Conservation (phyloP, 2,329 filamentous ascomycete species). For the Beauveria australis region DNA sequence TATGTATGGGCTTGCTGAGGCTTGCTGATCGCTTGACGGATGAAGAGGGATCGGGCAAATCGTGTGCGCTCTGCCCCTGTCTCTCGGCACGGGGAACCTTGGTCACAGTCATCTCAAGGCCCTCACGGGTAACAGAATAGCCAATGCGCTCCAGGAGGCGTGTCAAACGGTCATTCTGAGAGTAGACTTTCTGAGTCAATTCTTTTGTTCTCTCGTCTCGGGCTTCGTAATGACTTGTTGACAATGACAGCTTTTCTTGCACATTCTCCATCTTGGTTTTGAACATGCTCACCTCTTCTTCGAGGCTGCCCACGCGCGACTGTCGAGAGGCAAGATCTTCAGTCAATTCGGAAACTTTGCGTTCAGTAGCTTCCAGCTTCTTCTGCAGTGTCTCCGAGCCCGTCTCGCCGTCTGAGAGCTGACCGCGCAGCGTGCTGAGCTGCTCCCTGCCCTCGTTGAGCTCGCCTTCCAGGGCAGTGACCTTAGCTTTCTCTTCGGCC, state of each 20-base stretch:
- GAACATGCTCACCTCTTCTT: conserved; percentile 64
- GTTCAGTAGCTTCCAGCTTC: conserved; percentile 67
- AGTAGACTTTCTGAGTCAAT: conserved; percentile 72
- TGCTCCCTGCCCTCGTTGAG: conserved; percentile 59
- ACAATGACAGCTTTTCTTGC: conserved; percentile 41
- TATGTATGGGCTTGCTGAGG: conserved; percentile 46
- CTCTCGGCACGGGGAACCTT: conserved; percentile 57
- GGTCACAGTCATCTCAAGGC: conserved; percentile 65
- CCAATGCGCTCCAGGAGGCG: conserved; percentile 80
- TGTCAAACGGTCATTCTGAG: conserved; percentile 75
- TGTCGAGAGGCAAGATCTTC: conserved; percentile 67
- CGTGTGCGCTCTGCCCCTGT: conserved; percentile 43
- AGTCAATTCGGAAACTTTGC: conserved; percentile 56
- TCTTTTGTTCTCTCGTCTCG: conserved; percentile 71
- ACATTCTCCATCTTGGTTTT: conserved; percentile 55
- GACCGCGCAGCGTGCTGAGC: conserved; percentile 57
- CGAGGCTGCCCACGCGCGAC: conserved; percentile 65
- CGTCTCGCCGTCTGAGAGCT: conserved; percentile 74
- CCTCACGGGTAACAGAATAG: conserved; percentile 69
- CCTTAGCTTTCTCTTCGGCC: conserved; percentile 45
- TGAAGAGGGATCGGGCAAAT: conserved; percentile 48
- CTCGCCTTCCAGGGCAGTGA: conserved; percentile 46
- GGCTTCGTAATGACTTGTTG: conserved; percentile 54
- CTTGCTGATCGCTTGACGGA: conserved; percentile 47
- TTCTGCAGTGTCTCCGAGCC: conserved; percentile 72